A percentile compares a stretch with the other conserved stretches of the same genome.
phyloP scores from a whole-genome alignment of 805 yeast species.

The Candida coquimbonensis region DNA sequence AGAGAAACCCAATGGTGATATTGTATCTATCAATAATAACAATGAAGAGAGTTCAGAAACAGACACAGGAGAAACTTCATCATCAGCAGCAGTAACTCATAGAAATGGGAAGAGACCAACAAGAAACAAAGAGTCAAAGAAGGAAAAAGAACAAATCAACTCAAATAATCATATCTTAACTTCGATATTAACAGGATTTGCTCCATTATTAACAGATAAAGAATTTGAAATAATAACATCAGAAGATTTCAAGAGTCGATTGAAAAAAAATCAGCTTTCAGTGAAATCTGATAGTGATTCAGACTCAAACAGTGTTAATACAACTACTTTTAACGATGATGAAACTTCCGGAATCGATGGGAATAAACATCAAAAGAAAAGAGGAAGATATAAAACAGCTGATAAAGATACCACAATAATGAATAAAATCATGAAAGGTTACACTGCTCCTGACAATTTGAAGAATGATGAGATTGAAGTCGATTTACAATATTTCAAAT shows the following conservation, averaged over 20 bases:
- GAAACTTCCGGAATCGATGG: neutral
- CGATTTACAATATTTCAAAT: conserved; percentile 17
- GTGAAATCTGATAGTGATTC: no score
- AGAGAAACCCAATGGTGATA: neutral
- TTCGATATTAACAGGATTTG: conserved; percentile 24
- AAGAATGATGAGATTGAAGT: conserved; percentile 22
- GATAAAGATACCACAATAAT: conserved; percentile 11
- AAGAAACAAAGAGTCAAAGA: neutral
- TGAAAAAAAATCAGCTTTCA: neutral
- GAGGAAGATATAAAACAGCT: conserved; percentile 3
- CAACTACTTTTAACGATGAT: neutral
- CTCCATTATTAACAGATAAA: conserved; percentile 25
- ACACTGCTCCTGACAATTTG: conserved; percentile 24
- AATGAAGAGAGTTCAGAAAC: conserved; percentile 13
- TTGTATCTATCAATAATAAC: neutral
- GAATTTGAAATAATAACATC: conserved; percentile 28
- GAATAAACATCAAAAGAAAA: conserved; percentile 1
- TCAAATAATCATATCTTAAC: conserved; percentile 5
- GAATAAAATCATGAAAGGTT: conserved; percentile 23
- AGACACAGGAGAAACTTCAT: conserved; percentile 12
- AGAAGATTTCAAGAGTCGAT: conserved; percentile 14
- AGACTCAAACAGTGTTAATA: neutral
- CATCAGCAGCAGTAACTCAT: neutral
- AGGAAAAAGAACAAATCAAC: conserved; percentile 1
- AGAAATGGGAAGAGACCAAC: neutral